Base-by-base conservation (phyloP, 371 early-diverging fungal genomes). In the Gilbertella persicaria region DNA sequence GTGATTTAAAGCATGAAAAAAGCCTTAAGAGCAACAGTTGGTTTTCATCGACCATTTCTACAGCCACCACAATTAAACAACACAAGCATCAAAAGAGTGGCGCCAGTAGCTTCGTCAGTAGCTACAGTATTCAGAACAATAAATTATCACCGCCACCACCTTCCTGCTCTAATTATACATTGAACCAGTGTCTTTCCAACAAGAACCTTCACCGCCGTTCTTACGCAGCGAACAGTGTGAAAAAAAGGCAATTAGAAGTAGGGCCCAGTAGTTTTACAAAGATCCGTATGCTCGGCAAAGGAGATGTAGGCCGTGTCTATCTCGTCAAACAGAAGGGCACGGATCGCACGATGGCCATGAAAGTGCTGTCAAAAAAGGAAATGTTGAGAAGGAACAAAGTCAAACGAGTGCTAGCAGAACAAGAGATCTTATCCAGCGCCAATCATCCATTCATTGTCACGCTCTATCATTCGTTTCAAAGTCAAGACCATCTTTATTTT, bases 361-460 rank as follows among this genome's bases (percentile, higher is more conserved):
- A 97, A 80, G 85, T 57, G 14, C 65, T 97, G 42, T 90, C 90
- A 24, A 97, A 97, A 82, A 78, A 83, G 45, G 98, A 95, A 66
- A 97, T 96, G 98, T 79, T 96, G 47, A 87, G 87, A 61, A 83
- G 96, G 45, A 94, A 96, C 68, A 97, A 97, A 77, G 88, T 97
- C 54, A 93, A 94, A 58, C 84, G 98, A 33, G 98, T 93, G 12
- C 71, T 97, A 23, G 91, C 96, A 21, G 98, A 97, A 70, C 97
- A 97, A 62, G 97, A 96, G 64, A 96, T 97, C 56, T 66, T 97
- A 51, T 90, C 93, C 14, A 86, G 81, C 6, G 82, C 93, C 50
- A 96, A 97, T 72, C 95, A 95, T 65, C 97, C 98, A 5, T 99
- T 98, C 75, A 94, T 99, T 65, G 94, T 98, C 23, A 92, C 98